Base-by-base conservation (phyloP, 371 early-diverging fungal species). In the Apophysomyces elegans region DNA sequence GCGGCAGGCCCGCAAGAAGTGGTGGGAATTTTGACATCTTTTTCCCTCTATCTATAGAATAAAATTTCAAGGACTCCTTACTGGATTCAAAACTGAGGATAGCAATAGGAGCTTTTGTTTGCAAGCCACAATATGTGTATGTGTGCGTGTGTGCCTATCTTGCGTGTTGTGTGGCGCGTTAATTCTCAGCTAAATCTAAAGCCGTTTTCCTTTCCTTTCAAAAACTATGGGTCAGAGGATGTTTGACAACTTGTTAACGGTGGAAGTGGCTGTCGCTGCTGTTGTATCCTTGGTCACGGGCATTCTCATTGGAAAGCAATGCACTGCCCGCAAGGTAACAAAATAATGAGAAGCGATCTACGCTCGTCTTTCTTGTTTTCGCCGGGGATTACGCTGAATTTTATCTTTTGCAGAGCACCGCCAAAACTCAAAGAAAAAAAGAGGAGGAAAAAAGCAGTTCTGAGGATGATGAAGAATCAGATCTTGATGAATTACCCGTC, bases 1-100 rank as follows among this genome's bases (percentile, higher is more conserved):
- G 58, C 73, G 79, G 46, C 85, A 84, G 60, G 84, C 85, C 14
- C 71, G 77, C n/a, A 71, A 71, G 37, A 71, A 71, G 56, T 71
- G 71, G 71, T 71, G 71, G 71, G 71, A 71, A 61, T 67, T 71
- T 58, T 71, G 61, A 50, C 5, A 43, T 12, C 0, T 43, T 43
- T 43, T 43, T 43, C 14, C 9, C 3, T n/a, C 2, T 47, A 47
- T 14, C 16, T 14, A 12, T 7, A 47, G 9, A 18, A 7, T 14
- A 47, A 47, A 47, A 47, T 7, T 1, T n/a, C 47, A 47, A 47
- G 16, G 16, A n/a, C 5, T 4, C 18, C n/a, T 47, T n/a, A 41
- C 11, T 1, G 8, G 5, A 41, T 41, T 41, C 41, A 11, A 11
- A 41, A 11, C 13, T 11, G 8, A 41, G 32, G 32, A 26, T 26